Conservation (phyloP, 805 yeast species). For the Wickerhamomyces bisporus region DNA sequence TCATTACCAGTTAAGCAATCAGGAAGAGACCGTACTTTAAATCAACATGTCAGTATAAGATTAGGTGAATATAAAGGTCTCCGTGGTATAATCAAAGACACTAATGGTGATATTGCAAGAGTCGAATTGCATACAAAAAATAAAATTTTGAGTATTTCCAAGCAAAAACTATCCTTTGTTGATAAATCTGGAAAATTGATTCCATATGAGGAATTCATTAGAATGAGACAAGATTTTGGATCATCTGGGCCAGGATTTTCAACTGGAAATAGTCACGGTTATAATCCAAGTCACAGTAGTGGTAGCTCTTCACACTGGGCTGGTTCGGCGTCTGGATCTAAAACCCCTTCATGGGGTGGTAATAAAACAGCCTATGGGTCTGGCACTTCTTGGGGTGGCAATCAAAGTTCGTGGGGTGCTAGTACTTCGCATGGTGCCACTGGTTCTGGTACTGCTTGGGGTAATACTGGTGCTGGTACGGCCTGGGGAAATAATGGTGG, state of each 20-base stretch:
- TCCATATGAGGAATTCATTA: constrained; percentile 76
- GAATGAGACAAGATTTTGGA: constrained; percentile 30
- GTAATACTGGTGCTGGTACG: constrained; percentile 36
- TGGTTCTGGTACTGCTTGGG: constrained; percentile 41
- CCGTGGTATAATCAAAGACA: constrained; percentile 88
- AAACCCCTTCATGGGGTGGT: constrained; percentile 39
- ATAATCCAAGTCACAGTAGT: constrained; percentile 23
- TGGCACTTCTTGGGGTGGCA: constrained; percentile 27
- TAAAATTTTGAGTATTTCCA: constrained; percentile 81
- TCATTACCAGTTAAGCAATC: constrained; percentile 49
- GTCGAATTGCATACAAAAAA: constrained; percentile 91
- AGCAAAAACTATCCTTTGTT: constrained; percentile 69
- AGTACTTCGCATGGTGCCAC: constrained; percentile 35
- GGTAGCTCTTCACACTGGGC: constrained; percentile 27
- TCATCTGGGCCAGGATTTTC: constrained; percentile 11
- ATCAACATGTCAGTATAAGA: constrained; percentile 80
- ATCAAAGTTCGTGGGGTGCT: constrained; percentile 27
- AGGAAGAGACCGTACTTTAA: constrained; percentile 78
- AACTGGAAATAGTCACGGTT: constrained; percentile 3
- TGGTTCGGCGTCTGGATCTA: constrained; percentile 29
- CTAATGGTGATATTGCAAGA: constrained; percentile 86
- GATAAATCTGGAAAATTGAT: constrained; percentile 63
- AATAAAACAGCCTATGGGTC: constrained; percentile 19
- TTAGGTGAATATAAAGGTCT: constrained; percentile 94
- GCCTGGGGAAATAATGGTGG: constrained; percentile 39